Percentiles rank a stretch among this genome's conserved stretches.
Evolutionary conservation across 2,329 filamentous ascomycete species (phyloP).

Genomic region (Emmonsiellopsis sp.): DNA sequence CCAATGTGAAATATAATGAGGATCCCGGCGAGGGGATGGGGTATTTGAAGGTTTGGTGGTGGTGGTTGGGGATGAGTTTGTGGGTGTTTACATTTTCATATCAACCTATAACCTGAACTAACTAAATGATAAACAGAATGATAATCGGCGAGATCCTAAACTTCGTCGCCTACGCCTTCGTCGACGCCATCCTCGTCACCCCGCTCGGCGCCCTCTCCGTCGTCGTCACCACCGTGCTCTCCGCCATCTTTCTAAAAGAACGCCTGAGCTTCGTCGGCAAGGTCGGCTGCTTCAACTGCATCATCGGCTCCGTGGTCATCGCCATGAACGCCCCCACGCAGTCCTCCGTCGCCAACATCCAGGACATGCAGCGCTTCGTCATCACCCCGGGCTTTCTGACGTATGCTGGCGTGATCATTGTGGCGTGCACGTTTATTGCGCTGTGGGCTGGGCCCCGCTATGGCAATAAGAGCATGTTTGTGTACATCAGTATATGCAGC

Average conservation of each 20-base stretch:
- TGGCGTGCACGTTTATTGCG: slow-evolving; percentile 63
- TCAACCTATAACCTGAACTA: background rate
- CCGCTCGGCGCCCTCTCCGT: slow-evolving; percentile 85
- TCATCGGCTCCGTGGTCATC: slow-evolving; percentile 86
- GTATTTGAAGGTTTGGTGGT: slow-evolving; percentile 88
- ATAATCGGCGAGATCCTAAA: slow-evolving; percentile 95
- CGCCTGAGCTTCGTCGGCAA: slow-evolving; percentile 91
- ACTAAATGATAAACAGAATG: slow-evolving; percentile 80
- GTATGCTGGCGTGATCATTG: slow-evolving; percentile 74
- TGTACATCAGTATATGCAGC: slow-evolving; percentile 94
- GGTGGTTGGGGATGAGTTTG: slow-evolving; percentile 62
- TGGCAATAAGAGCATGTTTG: slow-evolving; percentile 94
- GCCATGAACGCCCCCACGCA: slow-evolving; percentile 85
- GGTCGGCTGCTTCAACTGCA: slow-evolving; percentile 90
- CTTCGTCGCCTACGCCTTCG: slow-evolving; percentile 93
- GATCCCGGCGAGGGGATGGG: slow-evolving; percentile 93
- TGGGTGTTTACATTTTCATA: background rate
- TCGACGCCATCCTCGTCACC: slow-evolving; percentile 90
- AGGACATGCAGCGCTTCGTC: slow-evolving; percentile 85
- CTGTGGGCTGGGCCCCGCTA: slow-evolving; percentile 78
- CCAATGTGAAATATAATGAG: slow-evolving; percentile 94
- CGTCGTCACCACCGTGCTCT: slow-evolving; percentile 83
- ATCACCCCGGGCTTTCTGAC: slow-evolving; percentile 76
- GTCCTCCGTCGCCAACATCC: slow-evolving; percentile 75
- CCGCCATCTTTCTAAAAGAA: slow-evolving; percentile 92